Conservation (phyloP, 176 grass and related monocot genomes). For the Eragrostis curvula region DNA sequence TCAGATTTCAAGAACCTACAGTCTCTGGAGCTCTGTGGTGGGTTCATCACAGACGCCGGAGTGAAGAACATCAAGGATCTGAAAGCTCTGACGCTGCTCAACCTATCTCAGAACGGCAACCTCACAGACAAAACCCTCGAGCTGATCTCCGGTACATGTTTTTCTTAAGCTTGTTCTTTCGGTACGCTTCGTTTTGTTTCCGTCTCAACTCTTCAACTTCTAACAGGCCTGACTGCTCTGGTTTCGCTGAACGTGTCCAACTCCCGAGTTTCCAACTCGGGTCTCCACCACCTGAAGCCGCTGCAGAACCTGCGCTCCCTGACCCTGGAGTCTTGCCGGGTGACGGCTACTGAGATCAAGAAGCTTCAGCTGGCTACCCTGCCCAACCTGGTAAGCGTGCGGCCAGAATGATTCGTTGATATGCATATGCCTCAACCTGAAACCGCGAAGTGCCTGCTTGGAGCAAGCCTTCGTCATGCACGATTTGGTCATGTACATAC, state of each 20-base stretch:
- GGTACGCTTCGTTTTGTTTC: not conserved
- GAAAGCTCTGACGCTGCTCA: slow-evolving; percentile 70
- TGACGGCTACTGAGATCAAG: slow-evolving; percentile 77
- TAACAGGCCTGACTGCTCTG: slow-evolving; percentile 78
- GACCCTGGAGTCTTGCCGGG: slow-evolving; percentile 86
- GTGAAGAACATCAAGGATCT: slow-evolving; percentile 99
- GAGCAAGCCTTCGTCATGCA: slow-evolving; percentile 24
- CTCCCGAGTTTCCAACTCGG: slow-evolving; percentile 72
- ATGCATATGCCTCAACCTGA: not conserved
- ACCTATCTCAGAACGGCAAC: slow-evolving; percentile 85
- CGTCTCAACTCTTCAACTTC: not conserved
- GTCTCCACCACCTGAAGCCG: slow-evolving; percentile 83
- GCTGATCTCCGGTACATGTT: slow-evolving; percentile 65
- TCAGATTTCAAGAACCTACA: slow-evolving; percentile 92
- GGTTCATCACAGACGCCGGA: slow-evolving; percentile 75
- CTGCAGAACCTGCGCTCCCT: slow-evolving; percentile 76
- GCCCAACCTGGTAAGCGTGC: slow-evolving; percentile 73
- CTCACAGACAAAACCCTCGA: slow-evolving; percentile 89
- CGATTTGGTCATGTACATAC: slow-evolving; percentile 34
- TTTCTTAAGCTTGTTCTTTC: not conserved
- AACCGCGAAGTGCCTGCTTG: slow-evolving; percentile 26
- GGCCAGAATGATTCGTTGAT: slow-evolving; percentile 53
- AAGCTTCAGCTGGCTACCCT: slow-evolving; percentile 81
- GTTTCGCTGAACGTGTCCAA: slow-evolving; percentile 83
- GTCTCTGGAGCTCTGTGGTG: slow-evolving; percentile 88